Conservation (phyloP, 495 filamentous ascomycete species). For the Tetracladium setigerum region DNA sequence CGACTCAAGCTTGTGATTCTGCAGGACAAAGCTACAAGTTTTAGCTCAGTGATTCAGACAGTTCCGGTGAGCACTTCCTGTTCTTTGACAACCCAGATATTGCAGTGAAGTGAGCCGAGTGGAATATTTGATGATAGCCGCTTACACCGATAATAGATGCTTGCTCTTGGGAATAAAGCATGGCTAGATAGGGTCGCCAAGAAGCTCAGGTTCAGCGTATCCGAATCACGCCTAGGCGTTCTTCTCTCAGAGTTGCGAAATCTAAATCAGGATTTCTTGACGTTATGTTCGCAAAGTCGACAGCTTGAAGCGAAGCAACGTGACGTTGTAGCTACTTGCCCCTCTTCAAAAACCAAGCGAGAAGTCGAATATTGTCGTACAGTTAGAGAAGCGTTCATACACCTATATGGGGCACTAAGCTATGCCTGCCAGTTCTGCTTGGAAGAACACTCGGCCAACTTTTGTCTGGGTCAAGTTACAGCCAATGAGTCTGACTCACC, state of each 20-base stretch:
- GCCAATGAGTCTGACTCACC: slow-evolving; percentile 19
- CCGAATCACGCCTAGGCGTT: slow-evolving; percentile 3
- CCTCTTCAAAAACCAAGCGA: not conserved
- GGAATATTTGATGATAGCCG: too few relatives aligned
- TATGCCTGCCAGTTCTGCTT: slow-evolving; percentile 27
- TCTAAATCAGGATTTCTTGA: slow-evolving; percentile 8
- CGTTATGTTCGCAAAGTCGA: slow-evolving; percentile 4
- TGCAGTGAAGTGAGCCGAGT: too few relatives aligned
- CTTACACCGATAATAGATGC: too few relatives aligned
- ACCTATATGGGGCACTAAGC: slow-evolving; percentile 29
- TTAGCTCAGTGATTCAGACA: slow-evolving; percentile 6
- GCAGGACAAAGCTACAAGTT: slow-evolving; percentile 5
- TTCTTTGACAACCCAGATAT: too few relatives aligned
- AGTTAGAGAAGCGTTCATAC: slow-evolving; percentile 23
- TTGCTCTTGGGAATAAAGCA: slow-evolving; percentile 6
- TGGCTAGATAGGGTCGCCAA: slow-evolving; percentile 3
- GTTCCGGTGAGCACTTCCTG: slow-evolving; percentile 6
- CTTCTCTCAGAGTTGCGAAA: slow-evolving; percentile 3
- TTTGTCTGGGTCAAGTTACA: too few relatives aligned
- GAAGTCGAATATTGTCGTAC: slow-evolving; percentile 13
- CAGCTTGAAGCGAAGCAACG: not conserved
- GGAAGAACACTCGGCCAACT: slow-evolving; percentile 24
- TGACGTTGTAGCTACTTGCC: not conserved
- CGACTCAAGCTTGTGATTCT: slow-evolving; percentile 1
- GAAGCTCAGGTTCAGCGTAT: slow-evolving; percentile 12